These are phyloP conservation scores for Seminavis robusta DNA, from an alignment of 108 stramenopile species.

Conservation along the genomic window DNA sequence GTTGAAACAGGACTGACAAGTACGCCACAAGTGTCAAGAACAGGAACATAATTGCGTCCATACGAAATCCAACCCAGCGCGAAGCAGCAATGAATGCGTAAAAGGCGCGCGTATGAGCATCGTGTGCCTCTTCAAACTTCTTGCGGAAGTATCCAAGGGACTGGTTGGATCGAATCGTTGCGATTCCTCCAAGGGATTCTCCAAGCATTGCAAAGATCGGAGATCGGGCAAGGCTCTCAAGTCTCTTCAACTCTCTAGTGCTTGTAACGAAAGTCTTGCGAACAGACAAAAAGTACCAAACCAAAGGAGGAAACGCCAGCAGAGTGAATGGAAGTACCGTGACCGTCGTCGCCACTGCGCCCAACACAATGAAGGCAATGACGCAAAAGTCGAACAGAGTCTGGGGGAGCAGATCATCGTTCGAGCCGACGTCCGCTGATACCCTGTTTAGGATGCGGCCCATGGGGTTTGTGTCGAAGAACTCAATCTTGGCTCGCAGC, in stretches of 20 bases:
- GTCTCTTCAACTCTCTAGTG: conserved; percentile 77
- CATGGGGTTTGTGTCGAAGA: conserved; percentile 91
- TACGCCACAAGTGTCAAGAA: conserved; percentile 66
- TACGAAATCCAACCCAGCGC: conserved; percentile 90
- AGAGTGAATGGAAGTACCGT: conserved; percentile 62
- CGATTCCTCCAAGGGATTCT: conserved; percentile 85
- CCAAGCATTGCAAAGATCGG: conserved; percentile 86
- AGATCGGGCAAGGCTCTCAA: conserved; percentile 83
- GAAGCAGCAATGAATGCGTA: conserved; percentile 78
- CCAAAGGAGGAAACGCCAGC: conserved; percentile 59
- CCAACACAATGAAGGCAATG: conserved; percentile 57
- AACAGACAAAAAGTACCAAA: conserved; percentile 68
- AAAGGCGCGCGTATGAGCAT: conserved; percentile 76
- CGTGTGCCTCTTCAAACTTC: conserved; percentile 68
- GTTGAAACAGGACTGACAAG: conserved; percentile 67
- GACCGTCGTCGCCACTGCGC: conserved; percentile 61
- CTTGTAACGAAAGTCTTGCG: conserved; percentile 69
- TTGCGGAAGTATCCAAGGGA: conserved; percentile 47
- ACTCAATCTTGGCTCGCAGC: conserved; percentile 78
- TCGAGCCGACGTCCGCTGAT: conserved; percentile 76
- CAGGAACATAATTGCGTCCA: conserved; percentile 79
- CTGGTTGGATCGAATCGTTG: conserved; percentile 85
- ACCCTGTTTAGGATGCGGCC: conserved; percentile 89
- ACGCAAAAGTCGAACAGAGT: conserved; percentile 80
- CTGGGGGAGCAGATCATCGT: conserved; percentile 62